Evolutionary conservation across 1,284 basidiomycete genomes (phyloP), one percentile per base, ranked within the genome.

Genomic region (Cutaneotrichosporon sp.): DNA sequence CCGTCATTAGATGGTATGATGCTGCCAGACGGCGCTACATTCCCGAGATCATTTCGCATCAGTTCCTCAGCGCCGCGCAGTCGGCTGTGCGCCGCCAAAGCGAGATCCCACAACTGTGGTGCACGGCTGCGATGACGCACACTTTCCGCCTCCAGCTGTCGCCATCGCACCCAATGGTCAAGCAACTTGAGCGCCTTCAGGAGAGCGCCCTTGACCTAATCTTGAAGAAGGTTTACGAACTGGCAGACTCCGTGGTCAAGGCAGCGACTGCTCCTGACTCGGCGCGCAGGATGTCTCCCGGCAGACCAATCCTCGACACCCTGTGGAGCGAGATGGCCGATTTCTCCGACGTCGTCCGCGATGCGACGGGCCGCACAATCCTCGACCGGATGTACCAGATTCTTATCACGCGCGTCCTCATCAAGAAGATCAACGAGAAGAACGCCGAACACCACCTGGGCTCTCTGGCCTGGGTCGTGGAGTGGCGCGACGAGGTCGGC

Each of bases 1-100:
- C 47, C 1, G 48, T 54, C 4, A 27, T 49, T 19, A 27, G 34
- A 20, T 54, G 52, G 52, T 54, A 54, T 32, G 48, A 54, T 17
- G 43, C 38, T 10, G 47, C 47, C 3, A 45, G 44, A 11, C 52
- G 45, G 14, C 48, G 43, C 19, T 54, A 50, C 38, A 42, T 54
- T 11, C 52, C 52, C 9, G 48, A 54, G 47, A 45, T 54, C 29
- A 20, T 54, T 14, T 41, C 52, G 9, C 29, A 27, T 10, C 11
- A 37, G 35, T 41, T 54, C 17, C 24, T 50, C n/a, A 43, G 26
- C 17, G 29, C 35, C 1, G 52, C 49, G 4, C 52, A 45, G 20
- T 25, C 39, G 12, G n/a, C 14, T 14, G 44, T 54, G 3, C 48
- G 52, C 1, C 48, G 35, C 2, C 37, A 37, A 20, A 34, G 43